These are phyloP conservation scores for Scedosporium aurantiacum DNA, from an alignment of 2,329 filamentous ascomycete genomes.

Conservation along the genomic window DNA sequence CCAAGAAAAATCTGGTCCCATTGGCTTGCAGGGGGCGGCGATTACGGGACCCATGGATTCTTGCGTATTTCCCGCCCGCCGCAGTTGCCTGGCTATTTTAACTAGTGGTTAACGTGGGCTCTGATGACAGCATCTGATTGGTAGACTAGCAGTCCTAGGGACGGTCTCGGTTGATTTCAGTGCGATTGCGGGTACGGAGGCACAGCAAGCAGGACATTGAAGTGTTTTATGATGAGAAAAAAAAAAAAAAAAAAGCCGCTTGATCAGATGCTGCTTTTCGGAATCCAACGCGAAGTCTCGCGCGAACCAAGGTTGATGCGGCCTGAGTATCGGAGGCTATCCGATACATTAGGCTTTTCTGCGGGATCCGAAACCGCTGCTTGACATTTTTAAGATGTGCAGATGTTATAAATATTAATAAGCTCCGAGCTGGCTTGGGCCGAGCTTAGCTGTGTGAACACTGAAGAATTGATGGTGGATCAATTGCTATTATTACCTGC, in stretches of 20 bases:
- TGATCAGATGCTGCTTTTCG: too few relatives aligned
- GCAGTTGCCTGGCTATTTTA: slow-evolving; percentile 1
- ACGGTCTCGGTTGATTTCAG: too few relatives aligned
- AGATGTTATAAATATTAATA: not conserved
- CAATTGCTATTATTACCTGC: not conserved
- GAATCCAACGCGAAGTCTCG: too few relatives aligned
- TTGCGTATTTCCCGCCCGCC: not conserved
- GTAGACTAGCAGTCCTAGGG: not conserved
- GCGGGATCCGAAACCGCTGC: not conserved
- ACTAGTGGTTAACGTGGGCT: not conserved
- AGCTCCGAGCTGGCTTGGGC: not conserved
- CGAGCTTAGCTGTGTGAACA: not conserved
- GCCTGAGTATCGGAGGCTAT: not conserved
- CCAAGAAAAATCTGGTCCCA: not conserved
- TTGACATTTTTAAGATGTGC: not conserved
- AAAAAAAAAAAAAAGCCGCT: too few relatives aligned
- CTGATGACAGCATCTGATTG: not conserved
- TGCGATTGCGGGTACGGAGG: too few relatives aligned
- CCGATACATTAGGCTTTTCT: not conserved
- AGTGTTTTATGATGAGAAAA: too few relatives aligned
- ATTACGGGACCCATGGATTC: slow-evolving; percentile 1
- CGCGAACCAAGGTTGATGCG: too few relatives aligned
- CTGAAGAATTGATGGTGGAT: not conserved
- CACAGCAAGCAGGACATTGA: too few relatives aligned
- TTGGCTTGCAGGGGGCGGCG: not conserved